These are phyloP conservation scores for Trypanosoma congolense DNA, from an alignment of 208 protist genomes.

Conservation along the genomic window DNA sequence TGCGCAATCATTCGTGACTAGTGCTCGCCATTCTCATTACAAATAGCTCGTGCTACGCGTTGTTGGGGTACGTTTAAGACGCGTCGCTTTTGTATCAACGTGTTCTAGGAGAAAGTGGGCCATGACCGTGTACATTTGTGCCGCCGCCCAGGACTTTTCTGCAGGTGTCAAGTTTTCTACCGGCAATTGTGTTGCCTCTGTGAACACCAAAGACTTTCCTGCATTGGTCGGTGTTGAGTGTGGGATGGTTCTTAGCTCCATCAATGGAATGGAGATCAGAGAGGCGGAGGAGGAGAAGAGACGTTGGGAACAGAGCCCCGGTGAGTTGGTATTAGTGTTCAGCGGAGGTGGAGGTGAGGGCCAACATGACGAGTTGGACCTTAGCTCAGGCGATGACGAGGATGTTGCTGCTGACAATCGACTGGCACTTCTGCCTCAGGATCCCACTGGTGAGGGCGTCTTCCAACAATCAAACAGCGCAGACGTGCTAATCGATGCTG, in stretches of 20 bases:
- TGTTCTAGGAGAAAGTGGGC: background rate
- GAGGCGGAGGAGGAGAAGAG: slow-evolving; percentile 44
- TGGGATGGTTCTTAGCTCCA: slow-evolving; percentile 75
- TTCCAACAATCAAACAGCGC: slow-evolving; percentile 40
- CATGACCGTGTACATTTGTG: slow-evolving; percentile 46
- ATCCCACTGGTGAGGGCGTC: background rate
- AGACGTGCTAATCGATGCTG: slow-evolving; percentile 55
- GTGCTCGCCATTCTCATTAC: too few species aligned
- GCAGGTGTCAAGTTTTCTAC: slow-evolving; percentile 44
- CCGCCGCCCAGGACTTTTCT: slow-evolving; percentile 47
- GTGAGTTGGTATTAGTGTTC: slow-evolving; percentile 61
- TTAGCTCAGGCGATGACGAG: slow-evolving; percentile 67
- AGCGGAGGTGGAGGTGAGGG: background rate
- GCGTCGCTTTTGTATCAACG: background rate
- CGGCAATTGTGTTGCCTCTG: slow-evolving; percentile 42
- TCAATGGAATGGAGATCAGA: slow-evolving; percentile 59
- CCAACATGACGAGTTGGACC: slow-evolving; percentile 74
- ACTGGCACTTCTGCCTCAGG: slow-evolving; percentile 25
- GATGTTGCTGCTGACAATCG: slow-evolving; percentile 30
- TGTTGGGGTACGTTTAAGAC: background rate
- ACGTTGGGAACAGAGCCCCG: slow-evolving; percentile 7
- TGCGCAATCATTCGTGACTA: too few species aligned
- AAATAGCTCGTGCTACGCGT: background rate
- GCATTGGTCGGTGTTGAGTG: slow-evolving; percentile 30
- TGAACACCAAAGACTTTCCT: slow-evolving; percentile 29